Percentiles rank a stretch among this genome's conserved stretches.
These are phyloP conservation scores for Saccharomycopsis vini DNA, from an alignment of 805 yeast species.

Conservation along the genomic window DNA sequence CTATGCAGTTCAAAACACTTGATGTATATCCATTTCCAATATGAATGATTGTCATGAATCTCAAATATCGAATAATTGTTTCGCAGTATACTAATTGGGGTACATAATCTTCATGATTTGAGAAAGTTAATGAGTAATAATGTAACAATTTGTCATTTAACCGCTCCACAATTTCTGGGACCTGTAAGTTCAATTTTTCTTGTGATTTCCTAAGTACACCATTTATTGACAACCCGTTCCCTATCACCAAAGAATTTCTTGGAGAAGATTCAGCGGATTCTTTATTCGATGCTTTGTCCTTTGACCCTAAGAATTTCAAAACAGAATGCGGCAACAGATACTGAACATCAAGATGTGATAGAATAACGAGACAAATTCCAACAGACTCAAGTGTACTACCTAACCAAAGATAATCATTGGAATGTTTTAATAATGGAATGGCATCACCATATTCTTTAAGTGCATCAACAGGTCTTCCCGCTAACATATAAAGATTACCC, in stretches of 20 bases:
- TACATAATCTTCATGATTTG: slow-evolving; percentile 60
- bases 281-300: slow-evolving; percentile 10
- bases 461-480: slow-evolving; percentile 73
- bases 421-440: slow-evolving; percentile 42
- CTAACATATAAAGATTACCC: slow-evolving; percentile 68
- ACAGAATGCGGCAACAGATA: slow-evolving; percentile 36
- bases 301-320: slow-evolving; percentile 14
- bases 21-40: slow-evolving; percentile 40
- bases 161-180: slow-evolving; percentile 30
- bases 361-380: slow-evolving; percentile 53
- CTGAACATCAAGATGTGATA: slow-evolving; percentile 47
- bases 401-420: slow-evolving; percentile 78
- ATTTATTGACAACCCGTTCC: too few relatives aligned
- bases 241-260: slow-evolving; percentile 40
- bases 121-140: slow-evolving; percentile 43
- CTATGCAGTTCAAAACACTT: slow-evolving; percentile 35
- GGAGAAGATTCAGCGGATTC: slow-evolving; percentile 36
- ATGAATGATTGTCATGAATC: slow-evolving; percentile 46
- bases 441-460: slow-evolving; percentile 70
- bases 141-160: slow-evolving; percentile 32
- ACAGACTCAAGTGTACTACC: slow-evolving; percentile 83
- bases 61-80: slow-evolving; percentile 52
- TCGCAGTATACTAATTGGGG: slow-evolving; percentile 79
- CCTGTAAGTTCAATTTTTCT: slow-evolving; percentile 18
- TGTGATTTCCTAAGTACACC: too few relatives aligned